Evolutionary conservation across 768 basidiomycete species (phyloP).

Genomic region (Boletus vinaceobasis): DNA sequence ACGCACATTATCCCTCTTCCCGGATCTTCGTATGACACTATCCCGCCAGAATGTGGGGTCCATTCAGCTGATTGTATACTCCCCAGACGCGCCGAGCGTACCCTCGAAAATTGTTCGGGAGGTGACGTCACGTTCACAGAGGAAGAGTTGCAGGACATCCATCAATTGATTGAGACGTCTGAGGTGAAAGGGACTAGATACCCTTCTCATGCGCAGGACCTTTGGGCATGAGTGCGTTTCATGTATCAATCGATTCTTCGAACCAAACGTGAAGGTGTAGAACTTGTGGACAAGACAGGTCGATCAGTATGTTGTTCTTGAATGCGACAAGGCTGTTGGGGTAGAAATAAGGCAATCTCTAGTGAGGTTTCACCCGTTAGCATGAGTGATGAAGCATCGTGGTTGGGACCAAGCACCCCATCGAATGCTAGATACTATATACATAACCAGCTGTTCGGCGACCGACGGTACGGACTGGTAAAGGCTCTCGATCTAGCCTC

Average conservation of each 20-base stretch:
- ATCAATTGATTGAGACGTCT: constrained; percentile 32
- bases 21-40: constrained; percentile 39
- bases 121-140: constrained; percentile 40
- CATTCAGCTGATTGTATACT: background rate
- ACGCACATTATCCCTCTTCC: constrained; percentile 48
- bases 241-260: background rate
- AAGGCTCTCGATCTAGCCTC: background rate
- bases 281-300: background rate
- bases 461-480: background rate
- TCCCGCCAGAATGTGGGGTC: background rate
- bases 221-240: constrained; percentile 32
- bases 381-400: background rate
- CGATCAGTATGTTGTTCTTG: background rate
- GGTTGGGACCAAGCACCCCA: background rate
- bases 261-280: background rate
- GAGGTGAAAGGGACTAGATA: constrained; percentile 42
- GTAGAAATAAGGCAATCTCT: too few species aligned
- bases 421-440: constrained; percentile 3
- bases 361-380: background rate
- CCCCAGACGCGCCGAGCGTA: constrained; percentile 34
- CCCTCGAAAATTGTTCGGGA: constrained; percentile 44
- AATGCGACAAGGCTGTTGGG: background rate
- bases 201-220: constrained; percentile 16
- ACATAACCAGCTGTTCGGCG: constrained; percentile 6
- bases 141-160: constrained; percentile 40